A percentile compares a stretch with the other conserved stretches of the same genome.
Evolutionary conservation across 2,329 filamentous ascomycete species (phyloP).

Genomic region (Colletotrichum phormii): DNA sequence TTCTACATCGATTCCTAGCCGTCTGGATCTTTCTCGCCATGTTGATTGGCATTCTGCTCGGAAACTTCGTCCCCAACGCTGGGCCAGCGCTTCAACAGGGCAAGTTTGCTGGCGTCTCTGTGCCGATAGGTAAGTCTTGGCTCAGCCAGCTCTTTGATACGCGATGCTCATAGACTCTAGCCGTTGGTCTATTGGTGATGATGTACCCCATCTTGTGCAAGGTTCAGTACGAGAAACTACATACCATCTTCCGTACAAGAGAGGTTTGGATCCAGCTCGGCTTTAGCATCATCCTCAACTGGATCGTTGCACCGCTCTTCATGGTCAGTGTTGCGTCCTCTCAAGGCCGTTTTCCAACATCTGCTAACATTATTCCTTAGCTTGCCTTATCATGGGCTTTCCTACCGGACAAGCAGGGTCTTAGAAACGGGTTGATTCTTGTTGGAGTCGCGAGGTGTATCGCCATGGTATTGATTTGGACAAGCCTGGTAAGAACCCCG

Average conservation of each 20-base stretch:
- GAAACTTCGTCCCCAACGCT: constrained; percentile 77
- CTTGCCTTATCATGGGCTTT: constrained; percentile 76
- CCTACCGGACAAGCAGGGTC: constrained; percentile 66
- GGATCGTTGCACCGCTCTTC: constrained; percentile 83
- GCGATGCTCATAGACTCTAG: constrained; percentile 51
- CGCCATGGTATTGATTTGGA: constrained; percentile 86
- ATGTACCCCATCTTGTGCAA: constrained; percentile 96
- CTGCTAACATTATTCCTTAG: constrained; percentile 48
- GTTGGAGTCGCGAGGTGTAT: constrained; percentile 89
- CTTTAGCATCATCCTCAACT: constrained; percentile 83
- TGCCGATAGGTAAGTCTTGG: constrained; percentile 69
- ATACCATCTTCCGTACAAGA: constrained; percentile 70
- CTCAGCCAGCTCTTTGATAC: not conserved
- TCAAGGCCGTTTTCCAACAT: rapidly evolving
- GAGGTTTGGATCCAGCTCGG: constrained; percentile 82
- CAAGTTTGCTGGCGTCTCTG: constrained; percentile 76
- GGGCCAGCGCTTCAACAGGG: constrained; percentile 75
- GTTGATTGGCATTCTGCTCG: constrained; percentile 78
- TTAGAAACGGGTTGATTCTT: constrained; percentile 78
- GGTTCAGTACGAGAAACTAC: constrained; percentile 81
- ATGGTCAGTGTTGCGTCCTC: constrained; percentile 68
- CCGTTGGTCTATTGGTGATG: constrained; percentile 86
- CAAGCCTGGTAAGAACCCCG: constrained; percentile 57
- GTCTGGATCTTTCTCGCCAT: constrained; percentile 85
- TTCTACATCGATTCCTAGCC: constrained; percentile 73